Evolutionary conservation across 306 rosid genomes (phyloP), one percentile per base, ranked within the genome.

Genomic region (Clitoria ternatea): DNA sequence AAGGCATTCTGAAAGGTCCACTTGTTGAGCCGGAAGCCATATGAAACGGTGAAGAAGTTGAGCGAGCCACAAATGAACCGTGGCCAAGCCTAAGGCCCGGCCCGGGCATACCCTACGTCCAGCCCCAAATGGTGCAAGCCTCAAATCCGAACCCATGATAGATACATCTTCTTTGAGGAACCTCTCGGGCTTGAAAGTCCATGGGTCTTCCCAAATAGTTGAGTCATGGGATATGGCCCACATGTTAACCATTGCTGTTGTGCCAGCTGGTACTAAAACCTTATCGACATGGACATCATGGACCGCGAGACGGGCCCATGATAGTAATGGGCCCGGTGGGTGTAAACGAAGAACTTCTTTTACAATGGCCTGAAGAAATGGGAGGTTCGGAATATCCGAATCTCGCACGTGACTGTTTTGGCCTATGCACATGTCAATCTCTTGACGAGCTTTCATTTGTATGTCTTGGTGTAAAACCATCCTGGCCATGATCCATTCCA

Each of bases 161-260:
- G 89, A 68, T 5, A 90, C 74, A 0, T 88, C 97, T 19, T 87
- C 88, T 11, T 87, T 84, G 0, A 82, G 19, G 68, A 93, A 93
- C 7, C 98, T 72, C 3, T 88, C 88, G 1, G 98, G 98, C 42
- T 61, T 79, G 29, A 93, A 93, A 35, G 49, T 48, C 90, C 85
- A 84, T 0, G 97, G 96, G 2, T 93, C 96, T 30, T 87, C 81
- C 98, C 98, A 93, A 0, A 90, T 24, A 1, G 84, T 12, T 0
- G 94, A 69, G 64, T 93, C 94, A 7, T 90, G 97, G 1, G 94
- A 74, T 75, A 93, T 93, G 36, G 98, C 90, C 98, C 98, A 93
- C 98, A 93, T 93, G 72, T 93, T 93, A 4, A 93, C 98, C 89
- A 90, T 90, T 19, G 97, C 92, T 0, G 97, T 88, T 1, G 98